phyloP scores from a whole-genome alignment of 2,329 filamentous ascomycete species.

The Stagonosporopsis cucurbitacearum region DNA sequence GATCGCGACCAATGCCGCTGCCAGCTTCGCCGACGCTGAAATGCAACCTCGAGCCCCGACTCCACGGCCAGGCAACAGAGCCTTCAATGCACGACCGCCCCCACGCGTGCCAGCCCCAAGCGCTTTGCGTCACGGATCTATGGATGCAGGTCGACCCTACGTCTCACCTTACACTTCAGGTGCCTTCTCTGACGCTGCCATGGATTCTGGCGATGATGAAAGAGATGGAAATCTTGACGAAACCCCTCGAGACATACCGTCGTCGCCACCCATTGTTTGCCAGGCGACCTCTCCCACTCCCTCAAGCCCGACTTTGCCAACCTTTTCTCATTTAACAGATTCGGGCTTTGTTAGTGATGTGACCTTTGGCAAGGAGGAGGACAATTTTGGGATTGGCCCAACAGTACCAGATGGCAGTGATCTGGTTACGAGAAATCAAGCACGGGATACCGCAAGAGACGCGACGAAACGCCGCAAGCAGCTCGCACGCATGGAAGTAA shows the following conservation, averaged over 20 bases:
- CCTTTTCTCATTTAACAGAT: constrained; percentile 65
- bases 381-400: constrained; percentile 59
- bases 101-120: constrained; percentile 52
- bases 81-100: constrained; percentile 35
- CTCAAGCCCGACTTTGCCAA: constrained; percentile 77
- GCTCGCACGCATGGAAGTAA: constrained; percentile 6
- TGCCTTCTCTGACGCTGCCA: constrained; percentile 51
- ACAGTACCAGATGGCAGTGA: constrained; percentile 31
- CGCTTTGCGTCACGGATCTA: constrained; percentile 67
- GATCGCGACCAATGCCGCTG: constrained; percentile 60
- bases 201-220: constrained; percentile 56
- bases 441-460: background rate
- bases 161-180: constrained; percentile 43
- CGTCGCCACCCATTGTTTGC: constrained; percentile 80
- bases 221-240: constrained; percentile 56
- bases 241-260: constrained; percentile 83
- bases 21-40: constrained; percentile 65
- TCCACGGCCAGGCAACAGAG: constrained; percentile 66
- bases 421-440: constrained; percentile 22
- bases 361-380: constrained; percentile 68
- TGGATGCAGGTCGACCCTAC: constrained; percentile 49
- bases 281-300: constrained; percentile 66
- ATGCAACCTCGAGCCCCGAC: constrained; percentile 79
- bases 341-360: constrained; percentile 88
- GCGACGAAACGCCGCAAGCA: constrained; percentile 15